Evolutionary conservation across 75 land plant genomes (phyloP), one percentile per base, ranked within the genome.

Genomic region (Cryptomeria japonica): DNA sequence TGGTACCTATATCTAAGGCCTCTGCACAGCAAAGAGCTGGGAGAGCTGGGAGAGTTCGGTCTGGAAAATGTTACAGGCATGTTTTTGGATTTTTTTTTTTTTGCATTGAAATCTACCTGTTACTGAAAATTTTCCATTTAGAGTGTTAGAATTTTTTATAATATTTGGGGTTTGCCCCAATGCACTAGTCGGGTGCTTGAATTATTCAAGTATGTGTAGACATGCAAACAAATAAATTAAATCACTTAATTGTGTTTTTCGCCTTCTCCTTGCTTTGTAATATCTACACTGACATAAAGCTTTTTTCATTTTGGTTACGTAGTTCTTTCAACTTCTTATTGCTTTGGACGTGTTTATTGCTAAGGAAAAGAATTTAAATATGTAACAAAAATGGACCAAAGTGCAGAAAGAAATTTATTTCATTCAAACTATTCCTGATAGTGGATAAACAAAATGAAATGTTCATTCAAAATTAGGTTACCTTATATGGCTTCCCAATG

Each of bases 11-110:
- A 88, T 98, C 99, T 6, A 97, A 93, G 89, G 99, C 99, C 84
- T 98, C 99, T 90, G 99, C 99, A 76, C 87, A 92, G 84, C 98
- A 98, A 90, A 93, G 99, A 87, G 93, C 98, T 87, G 99, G 99
- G 77, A 92, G 99, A 89, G 98, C 98, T 90, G 99, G 99, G 80
- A 93, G 99, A 90, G 93, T 95, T 51, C 93, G 98, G 12, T 97
- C 99, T 49, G 99, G 99, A 85, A 96, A 98, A 87, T 98, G 99
- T 89, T 98, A 90, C 91, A 97, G 98, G 98, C 92, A 88, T 36
- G 38, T 15, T 28, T 42, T 25, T 32, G 14, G 37, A 32, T 34
- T 37, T 25, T 6, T 84, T 51, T 44, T 34, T 31, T 42, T 82
- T 87, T 32, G n/a, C 28, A 25, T 82, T 28, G 32, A 12, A 46